Conservation (phyloP, 2,329 filamentous ascomycete species). For the Stromatinia cepivora region DNA sequence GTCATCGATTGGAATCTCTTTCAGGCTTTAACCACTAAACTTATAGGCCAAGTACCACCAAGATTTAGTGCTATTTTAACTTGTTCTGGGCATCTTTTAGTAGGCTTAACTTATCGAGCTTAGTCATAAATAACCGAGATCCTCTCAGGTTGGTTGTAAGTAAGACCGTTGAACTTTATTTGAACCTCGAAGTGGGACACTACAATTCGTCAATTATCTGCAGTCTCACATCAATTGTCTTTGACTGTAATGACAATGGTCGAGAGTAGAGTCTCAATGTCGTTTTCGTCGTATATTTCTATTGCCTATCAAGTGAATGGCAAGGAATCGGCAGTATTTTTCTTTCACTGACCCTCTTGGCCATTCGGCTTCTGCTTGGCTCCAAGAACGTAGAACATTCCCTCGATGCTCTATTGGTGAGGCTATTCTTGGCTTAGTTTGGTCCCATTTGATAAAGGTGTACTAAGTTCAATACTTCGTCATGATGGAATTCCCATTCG, state of each 20-base stretch:
- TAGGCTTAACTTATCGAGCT: not conserved
- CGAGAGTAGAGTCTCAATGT: not conserved
- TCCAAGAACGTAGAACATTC: constrained; percentile 14
- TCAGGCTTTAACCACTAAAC: not conserved
- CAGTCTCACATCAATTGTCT: not conserved
- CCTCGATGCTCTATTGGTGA: not conserved
- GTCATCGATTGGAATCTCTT: not conserved
- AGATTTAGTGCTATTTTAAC: not conserved
- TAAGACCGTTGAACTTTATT: constrained; percentile 9
- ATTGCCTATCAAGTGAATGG: constrained; percentile 14
- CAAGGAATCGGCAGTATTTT: not conserved
- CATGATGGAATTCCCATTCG: not conserved
- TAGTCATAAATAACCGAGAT: constrained; percentile 14
- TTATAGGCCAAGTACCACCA: constrained; percentile 8
- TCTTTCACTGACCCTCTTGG: constrained; percentile 1
- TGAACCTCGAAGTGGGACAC: not conserved
- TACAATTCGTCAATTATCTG: not conserved
- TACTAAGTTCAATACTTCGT: not conserved
- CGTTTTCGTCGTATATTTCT: not conserved
- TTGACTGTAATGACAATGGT: not conserved
- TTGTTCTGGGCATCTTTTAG: not conserved
- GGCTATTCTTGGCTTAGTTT: not conserved
- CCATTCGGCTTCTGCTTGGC: constrained; percentile 6
- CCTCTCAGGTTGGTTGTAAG: no score
- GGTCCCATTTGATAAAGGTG: not conserved